These are phyloP conservation scores for Anthracocystis setariae DNA, from an alignment of 1,284 basidiomycete genomes.

Conservation along the genomic window DNA sequence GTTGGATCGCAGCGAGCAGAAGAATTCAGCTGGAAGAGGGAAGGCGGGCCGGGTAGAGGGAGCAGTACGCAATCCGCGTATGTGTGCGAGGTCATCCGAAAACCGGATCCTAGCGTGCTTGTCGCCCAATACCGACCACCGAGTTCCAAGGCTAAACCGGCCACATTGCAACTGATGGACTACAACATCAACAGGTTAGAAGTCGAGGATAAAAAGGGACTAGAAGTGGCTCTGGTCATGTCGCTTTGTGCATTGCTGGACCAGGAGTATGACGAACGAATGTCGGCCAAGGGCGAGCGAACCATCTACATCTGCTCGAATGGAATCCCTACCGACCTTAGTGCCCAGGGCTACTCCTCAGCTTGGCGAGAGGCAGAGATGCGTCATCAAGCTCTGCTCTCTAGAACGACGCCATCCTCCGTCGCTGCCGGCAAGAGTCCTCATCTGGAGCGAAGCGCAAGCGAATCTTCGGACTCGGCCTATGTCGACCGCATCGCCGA, in stretches of 20 bases:
- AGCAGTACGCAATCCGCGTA: slow-evolving; percentile 29
- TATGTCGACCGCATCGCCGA: slow-evolving; percentile 18
- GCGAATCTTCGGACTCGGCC: background rate
- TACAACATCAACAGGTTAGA: slow-evolving; percentile 85
- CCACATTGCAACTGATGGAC: slow-evolving; percentile 81
- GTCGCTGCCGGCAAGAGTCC: too few relatives aligned
- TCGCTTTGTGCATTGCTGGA: slow-evolving; percentile 81
- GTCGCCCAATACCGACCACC: slow-evolving; percentile 79
- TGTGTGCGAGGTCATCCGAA: slow-evolving; percentile 75
- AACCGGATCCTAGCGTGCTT: slow-evolving; percentile 83
- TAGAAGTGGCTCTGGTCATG: slow-evolving; percentile 81
- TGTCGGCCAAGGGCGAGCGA: slow-evolving; percentile 20
- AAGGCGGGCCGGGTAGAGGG: slow-evolving; percentile 18
- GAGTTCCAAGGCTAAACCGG: slow-evolving; percentile 75
- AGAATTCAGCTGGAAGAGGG: slow-evolving; percentile 66
- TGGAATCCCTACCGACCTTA: slow-evolving; percentile 33
- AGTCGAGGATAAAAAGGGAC: slow-evolving; percentile 74
- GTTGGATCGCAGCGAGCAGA: slow-evolving; percentile 7
- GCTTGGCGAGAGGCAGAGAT: slow-evolving; percentile 34
- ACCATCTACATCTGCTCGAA: slow-evolving; percentile 47
- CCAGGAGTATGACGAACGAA: slow-evolving; percentile 72
- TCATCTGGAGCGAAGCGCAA: background rate
- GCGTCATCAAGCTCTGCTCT: slow-evolving; percentile 6
- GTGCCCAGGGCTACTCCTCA: slow-evolving; percentile 14
- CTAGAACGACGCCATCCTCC: too few relatives aligned